Percentiles rank a stretch among this genome's conserved stretches.
phyloP scores from a whole-genome alignment of 805 yeast species.

The Novakomyces olei region DNA sequence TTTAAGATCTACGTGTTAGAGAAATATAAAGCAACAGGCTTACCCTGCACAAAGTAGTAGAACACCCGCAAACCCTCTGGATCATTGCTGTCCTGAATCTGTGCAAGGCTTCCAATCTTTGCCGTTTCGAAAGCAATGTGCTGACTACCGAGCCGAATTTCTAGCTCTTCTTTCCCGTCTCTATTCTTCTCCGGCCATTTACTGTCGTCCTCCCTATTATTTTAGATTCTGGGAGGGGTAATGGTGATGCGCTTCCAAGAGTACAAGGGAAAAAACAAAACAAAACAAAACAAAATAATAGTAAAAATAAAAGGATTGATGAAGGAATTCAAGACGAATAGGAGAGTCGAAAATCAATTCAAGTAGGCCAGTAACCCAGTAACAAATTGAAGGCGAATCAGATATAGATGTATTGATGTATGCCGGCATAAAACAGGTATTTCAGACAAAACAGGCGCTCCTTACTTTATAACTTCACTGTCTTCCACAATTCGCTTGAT shows the following conservation, averaged over 20 bases:
- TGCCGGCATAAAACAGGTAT: no score
- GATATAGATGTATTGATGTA: neutral
- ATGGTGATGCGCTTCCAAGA: neutral
- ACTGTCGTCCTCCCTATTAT: constrained; percentile 17
- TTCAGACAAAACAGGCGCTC: no score
- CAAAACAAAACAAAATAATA: neutral
- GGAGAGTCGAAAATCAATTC: neutral
- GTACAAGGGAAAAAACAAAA: neutral
- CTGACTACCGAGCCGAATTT: constrained; percentile 18
- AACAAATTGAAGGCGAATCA: neutral
- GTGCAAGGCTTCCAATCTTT: constrained; percentile 21
- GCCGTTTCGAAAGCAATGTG: constrained; percentile 15
- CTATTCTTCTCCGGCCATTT: constrained; percentile 22
- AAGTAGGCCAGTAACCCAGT: neutral
- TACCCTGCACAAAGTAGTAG: constrained; percentile 22
- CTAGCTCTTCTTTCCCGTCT: constrained; percentile 24
- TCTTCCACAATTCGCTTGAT: constrained; percentile 18
- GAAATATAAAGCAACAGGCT: no score
- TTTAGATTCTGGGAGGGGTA: neutral
- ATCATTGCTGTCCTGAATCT: constrained; percentile 20
- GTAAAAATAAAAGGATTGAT: neutral
- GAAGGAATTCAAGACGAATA: neutral
- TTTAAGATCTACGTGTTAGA: no score
- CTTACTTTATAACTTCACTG: constrained; percentile 19
- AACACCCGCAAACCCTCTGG: constrained; percentile 25